Conservation (phyloP, 805 yeast species). For the Spathaspora boniae region DNA sequence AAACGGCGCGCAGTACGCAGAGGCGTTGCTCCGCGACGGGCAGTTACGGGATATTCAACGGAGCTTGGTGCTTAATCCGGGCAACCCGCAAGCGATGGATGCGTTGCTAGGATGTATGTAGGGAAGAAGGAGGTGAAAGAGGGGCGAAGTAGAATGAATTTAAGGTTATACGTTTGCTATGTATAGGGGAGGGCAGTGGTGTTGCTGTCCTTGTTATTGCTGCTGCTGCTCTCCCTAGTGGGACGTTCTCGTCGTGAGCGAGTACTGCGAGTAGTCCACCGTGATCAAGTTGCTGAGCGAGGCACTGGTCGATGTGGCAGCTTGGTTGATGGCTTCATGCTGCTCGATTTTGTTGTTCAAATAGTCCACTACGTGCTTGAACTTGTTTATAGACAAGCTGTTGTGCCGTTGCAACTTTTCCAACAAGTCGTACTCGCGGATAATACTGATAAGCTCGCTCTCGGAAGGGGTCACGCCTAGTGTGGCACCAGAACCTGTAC, state of each 20-base stretch:
- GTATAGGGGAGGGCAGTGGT: not conserved
- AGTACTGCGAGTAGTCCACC: constrained; percentile 41
- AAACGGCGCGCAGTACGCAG: constrained; percentile 49
- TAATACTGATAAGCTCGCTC: constrained; percentile 22
- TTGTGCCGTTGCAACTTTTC: constrained; percentile 44
- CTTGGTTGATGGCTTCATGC: constrained; percentile 22
- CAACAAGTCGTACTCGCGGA: constrained; percentile 36
- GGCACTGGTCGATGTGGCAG: constrained; percentile 4
- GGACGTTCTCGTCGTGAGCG: constrained; percentile 28
- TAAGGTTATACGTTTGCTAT: not conserved
- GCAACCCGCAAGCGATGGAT: constrained; percentile 12
- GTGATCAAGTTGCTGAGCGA: constrained; percentile 31
- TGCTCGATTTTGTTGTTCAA: constrained; percentile 37
- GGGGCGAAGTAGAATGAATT: not conserved
- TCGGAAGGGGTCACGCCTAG: constrained; percentile 9
- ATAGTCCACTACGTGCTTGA: constrained; percentile 42
- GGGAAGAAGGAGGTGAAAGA: not conserved
- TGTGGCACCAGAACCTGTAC: too few species aligned
- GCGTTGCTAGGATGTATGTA: constrained; percentile 8
- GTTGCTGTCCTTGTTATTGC: not conserved
- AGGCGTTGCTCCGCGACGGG: constrained; percentile 47
- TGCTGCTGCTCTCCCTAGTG: constrained; percentile 4
- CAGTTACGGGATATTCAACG: constrained; percentile 58
- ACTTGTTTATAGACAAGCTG: constrained; percentile 38
- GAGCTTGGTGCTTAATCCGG: constrained; percentile 62